Evolutionary conservation across 2,329 filamentous ascomycete species (phyloP).

Genomic region (Diplocarpon rosae): DNA sequence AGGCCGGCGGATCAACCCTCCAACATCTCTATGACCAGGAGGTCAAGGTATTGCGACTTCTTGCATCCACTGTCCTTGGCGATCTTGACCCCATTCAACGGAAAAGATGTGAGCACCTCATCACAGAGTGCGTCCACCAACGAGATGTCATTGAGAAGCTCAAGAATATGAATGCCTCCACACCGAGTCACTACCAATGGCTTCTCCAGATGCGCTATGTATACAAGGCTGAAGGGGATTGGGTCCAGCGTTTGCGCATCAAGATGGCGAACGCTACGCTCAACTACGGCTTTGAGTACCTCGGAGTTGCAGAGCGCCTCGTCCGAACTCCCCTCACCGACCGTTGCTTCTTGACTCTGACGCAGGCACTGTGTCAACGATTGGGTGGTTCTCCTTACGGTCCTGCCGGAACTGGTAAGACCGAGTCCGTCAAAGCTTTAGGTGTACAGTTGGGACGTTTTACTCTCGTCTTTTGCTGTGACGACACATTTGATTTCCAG

Average conservation of each 20-base stretch:
- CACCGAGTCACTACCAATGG: slow-evolving; percentile 80
- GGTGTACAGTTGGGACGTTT: slow-evolving; percentile 95
- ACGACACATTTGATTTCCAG: slow-evolving; percentile 99
- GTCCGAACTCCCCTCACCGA: slow-evolving; percentile 95
- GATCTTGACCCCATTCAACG: slow-evolving; percentile 78
- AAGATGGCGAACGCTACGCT: slow-evolving; percentile 96
- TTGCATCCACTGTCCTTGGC: slow-evolving; percentile 80
- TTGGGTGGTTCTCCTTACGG: slow-evolving; percentile 96
- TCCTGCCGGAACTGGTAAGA: slow-evolving; percentile 96
- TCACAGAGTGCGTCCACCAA: slow-evolving; percentile 98
- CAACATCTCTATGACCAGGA: slow-evolving; percentile 67
- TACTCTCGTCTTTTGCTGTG: slow-evolving; percentile 97
- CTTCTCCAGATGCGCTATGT: slow-evolving; percentile 95
- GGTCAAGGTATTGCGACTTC: slow-evolving; percentile 71
- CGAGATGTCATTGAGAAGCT: slow-evolving; percentile 87
- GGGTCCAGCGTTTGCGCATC: slow-evolving; percentile 71
- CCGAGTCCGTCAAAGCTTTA: slow-evolving; percentile 95
- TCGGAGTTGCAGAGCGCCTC: slow-evolving; percentile 90
- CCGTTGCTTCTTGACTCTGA: slow-evolving; percentile 94
- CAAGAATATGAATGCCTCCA: slow-evolving; percentile 60
- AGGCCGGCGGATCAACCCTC: slow-evolving; percentile 58
- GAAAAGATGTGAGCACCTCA: slow-evolving; percentile 97
- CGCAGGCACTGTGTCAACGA: slow-evolving; percentile 87
- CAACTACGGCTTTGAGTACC: slow-evolving; percentile 95
- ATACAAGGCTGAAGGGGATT: slow-evolving; percentile 72